Percentiles rank a stretch among this genome's conserved stretches.
Conservation (phyloP, 345 rosid genomes). For the Gossypium arboreum region DNA sequence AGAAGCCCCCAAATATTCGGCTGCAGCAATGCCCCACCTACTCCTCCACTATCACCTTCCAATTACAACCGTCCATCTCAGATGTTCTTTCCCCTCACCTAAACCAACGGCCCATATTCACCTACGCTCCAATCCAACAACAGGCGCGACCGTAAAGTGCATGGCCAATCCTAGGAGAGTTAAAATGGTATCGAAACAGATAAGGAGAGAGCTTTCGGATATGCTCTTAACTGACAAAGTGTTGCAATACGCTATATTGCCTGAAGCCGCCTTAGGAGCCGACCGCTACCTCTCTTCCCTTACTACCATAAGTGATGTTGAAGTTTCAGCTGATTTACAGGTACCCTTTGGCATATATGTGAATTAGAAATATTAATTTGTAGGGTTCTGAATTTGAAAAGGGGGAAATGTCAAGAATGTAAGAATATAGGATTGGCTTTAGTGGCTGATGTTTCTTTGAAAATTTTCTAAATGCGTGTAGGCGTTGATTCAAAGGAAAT, state of each 20-base stretch:
- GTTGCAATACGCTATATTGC: conserved; percentile 72
- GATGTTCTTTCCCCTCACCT: conserved; percentile 25
- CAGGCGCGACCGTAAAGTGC: conserved; percentile 42
- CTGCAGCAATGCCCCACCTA: conserved; percentile 33
- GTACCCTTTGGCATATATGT: conserved; percentile 23
- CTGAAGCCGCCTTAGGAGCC: conserved; percentile 85
- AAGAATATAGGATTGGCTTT: not conserved
- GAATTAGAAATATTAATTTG: not conserved
- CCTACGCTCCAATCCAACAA: conserved; percentile 22
- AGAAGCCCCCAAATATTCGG: conserved; percentile 1
- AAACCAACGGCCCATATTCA: conserved; percentile 27
- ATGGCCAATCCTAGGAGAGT: conserved; percentile 81
- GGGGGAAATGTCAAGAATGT: not conserved
- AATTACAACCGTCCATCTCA: conserved; percentile 23
- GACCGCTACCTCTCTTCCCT: conserved; percentile 81
- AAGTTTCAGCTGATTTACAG: conserved; percentile 79
- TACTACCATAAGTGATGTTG: conserved; percentile 83
- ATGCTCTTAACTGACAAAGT: conserved; percentile 87
- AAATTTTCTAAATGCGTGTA: not conserved
- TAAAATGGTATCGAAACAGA: conserved; percentile 85
- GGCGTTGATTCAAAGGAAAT: not conserved
- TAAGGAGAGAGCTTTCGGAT: conserved; percentile 82
- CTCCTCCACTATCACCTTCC: conserved; percentile 27
- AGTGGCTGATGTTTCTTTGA: not conserved
- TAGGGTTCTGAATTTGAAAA: not conserved